These are phyloP conservation scores for Carex myosuroides DNA, from an alignment of 176 grass and related monocot genomes.

Conservation along the genomic window DNA sequence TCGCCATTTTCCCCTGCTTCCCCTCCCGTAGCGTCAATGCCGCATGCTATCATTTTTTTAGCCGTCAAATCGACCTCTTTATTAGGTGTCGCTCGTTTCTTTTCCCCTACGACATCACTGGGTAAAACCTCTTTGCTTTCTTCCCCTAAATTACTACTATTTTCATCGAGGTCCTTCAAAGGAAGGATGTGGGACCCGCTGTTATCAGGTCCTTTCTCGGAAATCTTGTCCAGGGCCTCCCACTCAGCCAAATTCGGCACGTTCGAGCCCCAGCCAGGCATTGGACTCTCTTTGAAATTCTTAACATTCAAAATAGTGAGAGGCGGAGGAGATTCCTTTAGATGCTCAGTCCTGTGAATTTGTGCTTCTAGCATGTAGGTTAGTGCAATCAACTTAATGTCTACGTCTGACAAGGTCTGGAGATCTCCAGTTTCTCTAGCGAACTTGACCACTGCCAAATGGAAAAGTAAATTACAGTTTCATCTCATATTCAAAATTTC, in stretches of 20 bases:
- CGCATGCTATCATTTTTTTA: conserved; percentile 40
- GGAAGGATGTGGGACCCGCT: conserved; percentile 65
- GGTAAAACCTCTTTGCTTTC: conserved; percentile 3
- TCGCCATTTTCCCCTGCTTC: conserved; percentile 59
- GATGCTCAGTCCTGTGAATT: conserved; percentile 65
- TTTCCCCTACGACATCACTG: conserved; percentile 19
- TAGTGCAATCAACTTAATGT: conserved; percentile 88
- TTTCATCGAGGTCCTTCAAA: conserved; percentile 63
- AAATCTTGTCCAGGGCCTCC: conserved; percentile 73
- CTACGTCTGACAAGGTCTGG: conserved; percentile 89
- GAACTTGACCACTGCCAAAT: conserved; percentile 70
- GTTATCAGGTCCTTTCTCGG: conserved; percentile 26
- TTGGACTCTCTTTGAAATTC: conserved; percentile 38
- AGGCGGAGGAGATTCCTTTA: conserved; percentile 69
- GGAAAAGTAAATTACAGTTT: background rate
- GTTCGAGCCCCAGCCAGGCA: conserved; percentile 88
- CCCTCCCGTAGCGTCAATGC: conserved; percentile 44
- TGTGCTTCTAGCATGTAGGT: conserved; percentile 94
- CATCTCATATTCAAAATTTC: background rate
- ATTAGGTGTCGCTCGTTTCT: conserved; percentile 20
- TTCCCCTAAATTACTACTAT: conserved; percentile 12
- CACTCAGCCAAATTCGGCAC: conserved; percentile 73
- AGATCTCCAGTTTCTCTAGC: conserved; percentile 90
- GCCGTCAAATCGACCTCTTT: conserved; percentile 37
- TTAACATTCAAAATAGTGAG: conserved; percentile 61